These are phyloP conservation scores for Hanseniaspora vineae DNA, from an alignment of 805 yeast species.

Conservation along the genomic window DNA sequence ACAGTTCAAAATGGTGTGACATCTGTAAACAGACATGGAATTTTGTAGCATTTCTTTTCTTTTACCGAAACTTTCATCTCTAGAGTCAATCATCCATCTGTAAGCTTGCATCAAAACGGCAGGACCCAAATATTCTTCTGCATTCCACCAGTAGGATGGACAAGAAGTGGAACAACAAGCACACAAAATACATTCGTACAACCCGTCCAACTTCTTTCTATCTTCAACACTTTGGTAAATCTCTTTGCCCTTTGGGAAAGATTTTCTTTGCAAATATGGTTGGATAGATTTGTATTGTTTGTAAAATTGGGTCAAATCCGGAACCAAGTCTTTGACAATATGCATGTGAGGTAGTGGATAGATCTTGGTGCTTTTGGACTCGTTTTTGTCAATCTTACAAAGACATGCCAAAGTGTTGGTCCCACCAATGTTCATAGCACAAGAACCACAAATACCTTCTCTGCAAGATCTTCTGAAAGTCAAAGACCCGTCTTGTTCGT, in stretches of 20 bases:
- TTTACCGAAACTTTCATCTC: conserved; percentile 75
- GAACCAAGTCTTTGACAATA: conserved; percentile 93
- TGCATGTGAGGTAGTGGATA: conserved; percentile 98
- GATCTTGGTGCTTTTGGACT: conserved; percentile 63
- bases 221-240: conserved; percentile 83
- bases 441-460: conserved; percentile 98
- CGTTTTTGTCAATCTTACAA: conserved; percentile 81
- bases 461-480: conserved; percentile 98
- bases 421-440: conserved; percentile 99
- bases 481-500: conserved; percentile 90
- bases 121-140: conserved; percentile 95
- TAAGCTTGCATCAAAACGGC: conserved; percentile 98
- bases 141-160: conserved; percentile 99
- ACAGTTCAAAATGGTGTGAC: conserved; percentile 99
- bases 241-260: conserved; percentile 82
- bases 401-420: conserved; percentile 93
- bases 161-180: conserved; percentile 98
- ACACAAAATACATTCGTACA: conserved; percentile 94
- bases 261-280: conserved; percentile 80
- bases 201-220: conserved; percentile 91
- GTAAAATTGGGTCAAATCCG: conserved; percentile 94
- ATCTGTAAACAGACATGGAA: conserved; percentile 95
- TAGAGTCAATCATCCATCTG: conserved; percentile 96
- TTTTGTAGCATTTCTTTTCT: conserved; percentile 89
- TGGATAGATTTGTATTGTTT: conserved; percentile 97